Conservation (phyloP, 2,329 filamentous ascomycete species). For the Pyrenochaeta sp. region DNA sequence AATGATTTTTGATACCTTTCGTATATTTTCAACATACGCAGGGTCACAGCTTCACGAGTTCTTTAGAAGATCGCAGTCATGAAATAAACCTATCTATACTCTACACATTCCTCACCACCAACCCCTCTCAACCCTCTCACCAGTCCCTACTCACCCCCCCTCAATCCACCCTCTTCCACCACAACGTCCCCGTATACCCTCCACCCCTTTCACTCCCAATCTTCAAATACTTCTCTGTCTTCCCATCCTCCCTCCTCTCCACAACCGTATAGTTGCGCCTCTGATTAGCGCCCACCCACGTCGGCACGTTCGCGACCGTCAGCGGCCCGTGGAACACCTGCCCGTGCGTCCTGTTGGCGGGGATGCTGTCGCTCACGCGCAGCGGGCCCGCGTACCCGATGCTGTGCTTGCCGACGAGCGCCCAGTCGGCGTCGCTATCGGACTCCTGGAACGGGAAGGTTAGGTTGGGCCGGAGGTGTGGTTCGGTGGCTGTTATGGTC, state of each 20-base stretch:
- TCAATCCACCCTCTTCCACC: slow-evolving; percentile 34
- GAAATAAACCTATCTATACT: too few relatives aligned
- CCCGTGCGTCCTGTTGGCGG: slow-evolving; percentile 23
- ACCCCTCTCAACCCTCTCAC: too few relatives aligned
- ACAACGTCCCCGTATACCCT: slow-evolving; percentile 29
- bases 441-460: slow-evolving; percentile 28
- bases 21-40: too few relatives aligned
- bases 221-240: slow-evolving; percentile 18
- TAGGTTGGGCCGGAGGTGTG: slow-evolving; percentile 26
- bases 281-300: slow-evolving; percentile 26
- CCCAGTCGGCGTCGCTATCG: slow-evolving; percentile 37
- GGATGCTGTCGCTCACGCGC: slow-evolving; percentile 18
- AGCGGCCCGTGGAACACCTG: slow-evolving; percentile 39
- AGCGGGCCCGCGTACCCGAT: slow-evolving; percentile 37
- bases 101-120: too few relatives aligned
- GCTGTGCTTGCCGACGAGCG: slow-evolving; percentile 36
- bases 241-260: slow-evolving; percentile 13
- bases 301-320: slow-evolving; percentile 33
- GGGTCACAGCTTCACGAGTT: too few relatives aligned
- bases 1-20: too few relatives aligned
- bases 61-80: too few relatives aligned
- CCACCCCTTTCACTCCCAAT: slow-evolving; percentile 34
- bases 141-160: too few relatives aligned
- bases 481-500: slow-evolving; percentile 35
- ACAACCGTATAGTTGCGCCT: slow-evolving; percentile 34